Evolutionary conservation across 2,329 filamentous ascomycete species (phyloP), one percentile per base, ranked within the genome.

Genomic region (Arthrobotrys conoides): DNA sequence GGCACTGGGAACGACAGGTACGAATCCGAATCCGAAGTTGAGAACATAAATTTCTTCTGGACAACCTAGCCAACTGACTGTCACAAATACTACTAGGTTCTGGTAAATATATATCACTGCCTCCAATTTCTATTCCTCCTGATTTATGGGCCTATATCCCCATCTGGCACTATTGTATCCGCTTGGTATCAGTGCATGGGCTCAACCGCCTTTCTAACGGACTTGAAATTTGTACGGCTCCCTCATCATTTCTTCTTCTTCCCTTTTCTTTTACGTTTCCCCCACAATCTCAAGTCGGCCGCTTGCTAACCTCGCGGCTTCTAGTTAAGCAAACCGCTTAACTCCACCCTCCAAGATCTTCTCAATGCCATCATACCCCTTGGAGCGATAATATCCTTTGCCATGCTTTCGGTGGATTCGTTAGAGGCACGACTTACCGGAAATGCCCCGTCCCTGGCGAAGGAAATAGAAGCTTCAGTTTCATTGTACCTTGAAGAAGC

Each of bases 111-210:
- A 51, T 86, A 92, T 46, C 92, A 96, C 82, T 88, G 91, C 48
- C 86, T 96, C 84, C 91, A 93, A 61, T 87, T 94, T 16, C 85
- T 93, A 24, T 92, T 94, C 81, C 88, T 93, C 80, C 87, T 92
- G 20, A 85, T 93, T 38, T 90, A 92, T 80, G 85, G 88, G 57
- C 87, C 88, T 64, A 84, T 86, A 44, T 85, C 87, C 57, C 88
- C 92, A 81, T 86, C 90, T 12, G 86, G 89, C 16, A 87, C 89
- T 18, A 84, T 90, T 5, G 87, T 94, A 18, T 85, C 89, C 46
- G 87, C 89, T 80, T 97, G 93, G 93, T 93, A 94, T 81, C 85
- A 87, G n/a, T 85, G 94, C 63, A 90, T 94, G 87, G 86, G 88
- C 49, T 86, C 89, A 14, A 90, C 89, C 82, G 86, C 85, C 64